These are phyloP conservation scores for Xylariaceae sp. DNA, from an alignment of 2,329 filamentous ascomycete genomes.

Conservation along the genomic window DNA sequence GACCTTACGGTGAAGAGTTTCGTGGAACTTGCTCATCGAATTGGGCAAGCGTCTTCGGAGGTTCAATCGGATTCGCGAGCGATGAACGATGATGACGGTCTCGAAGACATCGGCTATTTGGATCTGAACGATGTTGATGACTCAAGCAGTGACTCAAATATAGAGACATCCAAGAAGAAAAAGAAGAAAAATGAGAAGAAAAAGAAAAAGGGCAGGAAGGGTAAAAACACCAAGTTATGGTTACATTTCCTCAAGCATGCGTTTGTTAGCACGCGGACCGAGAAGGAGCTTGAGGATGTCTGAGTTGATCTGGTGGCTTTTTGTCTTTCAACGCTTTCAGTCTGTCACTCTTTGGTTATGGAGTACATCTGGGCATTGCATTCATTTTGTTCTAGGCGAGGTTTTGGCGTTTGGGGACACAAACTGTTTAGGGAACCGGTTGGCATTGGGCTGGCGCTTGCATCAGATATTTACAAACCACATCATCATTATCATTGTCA, in stretches of 20 bases:
- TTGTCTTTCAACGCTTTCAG: no score
- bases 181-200: conserved; percentile 51
- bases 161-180: no score
- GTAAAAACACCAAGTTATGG: conserved; percentile 67
- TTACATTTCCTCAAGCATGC: conserved; percentile 72
- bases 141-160: conserved; percentile 2
- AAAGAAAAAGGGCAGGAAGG: conserved; percentile 44
- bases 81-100: conserved; percentile 10
- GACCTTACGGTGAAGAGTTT: conserved; percentile 84
- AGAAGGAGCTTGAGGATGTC: conserved; percentile 59
- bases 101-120: no score
- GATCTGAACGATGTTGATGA: conserved; percentile 26
- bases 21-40: conserved; percentile 73
- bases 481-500: no score
- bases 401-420: no score
- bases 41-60: conserved; percentile 52
- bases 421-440: no score
- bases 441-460: no score
- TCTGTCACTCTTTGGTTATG: no score
- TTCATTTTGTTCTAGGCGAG: no score
- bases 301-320: no score
- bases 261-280: conserved; percentile 69
- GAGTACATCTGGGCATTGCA: no score
- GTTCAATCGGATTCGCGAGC: conserved; percentile 13
- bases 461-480: no score